Conservation (phyloP, 768 basidiomycete species). For the Termitomyces sp. region DNA sequence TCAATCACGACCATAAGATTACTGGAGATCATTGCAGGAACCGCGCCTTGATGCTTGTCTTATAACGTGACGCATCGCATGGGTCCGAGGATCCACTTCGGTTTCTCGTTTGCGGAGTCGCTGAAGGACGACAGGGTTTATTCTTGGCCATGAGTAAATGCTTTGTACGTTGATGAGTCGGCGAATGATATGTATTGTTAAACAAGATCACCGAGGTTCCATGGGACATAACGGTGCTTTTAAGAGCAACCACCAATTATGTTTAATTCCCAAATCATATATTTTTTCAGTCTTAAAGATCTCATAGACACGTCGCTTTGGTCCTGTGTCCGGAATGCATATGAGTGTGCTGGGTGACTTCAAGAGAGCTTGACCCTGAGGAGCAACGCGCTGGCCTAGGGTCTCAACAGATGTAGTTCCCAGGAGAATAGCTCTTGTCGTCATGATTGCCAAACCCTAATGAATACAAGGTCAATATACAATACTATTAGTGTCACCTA, state of each 20-base stretch:
- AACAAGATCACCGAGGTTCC: constrained; percentile 1
- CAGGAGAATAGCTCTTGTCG: constrained; percentile 24
- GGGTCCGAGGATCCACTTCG: neutral
- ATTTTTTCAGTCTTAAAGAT: constrained; percentile 29
- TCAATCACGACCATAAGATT: neutral
- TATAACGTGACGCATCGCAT: neutral
- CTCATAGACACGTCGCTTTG: constrained; percentile 15
- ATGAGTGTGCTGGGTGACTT: constrained; percentile 18
- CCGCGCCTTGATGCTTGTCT: constrained; percentile 18
- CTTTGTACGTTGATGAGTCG: constrained; percentile 15
- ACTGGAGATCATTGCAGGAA: constrained; percentile 11
- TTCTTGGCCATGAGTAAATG: constrained; percentile 35
- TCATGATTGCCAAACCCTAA: constrained; percentile 31
- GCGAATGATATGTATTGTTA: constrained; percentile 2
- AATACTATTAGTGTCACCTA: neutral
- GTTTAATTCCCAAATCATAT: constrained; percentile 35
- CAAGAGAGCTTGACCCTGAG: neutral
- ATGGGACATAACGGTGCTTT: neutral
- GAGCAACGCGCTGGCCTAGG: constrained; percentile 12
- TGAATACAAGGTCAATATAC: neutral
- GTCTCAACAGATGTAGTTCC: constrained; percentile 37
- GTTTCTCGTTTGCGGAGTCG: constrained; percentile 26
- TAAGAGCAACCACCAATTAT: constrained; percentile 29
- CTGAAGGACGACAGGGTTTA: constrained; percentile 33
- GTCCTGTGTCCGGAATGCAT: constrained; percentile 23